A percentile compares a stretch with the other conserved stretches of the same genome.
phyloP scores from a whole-genome alignment of 768 basidiomycete species.

The Lactarius sanguifluus region DNA sequence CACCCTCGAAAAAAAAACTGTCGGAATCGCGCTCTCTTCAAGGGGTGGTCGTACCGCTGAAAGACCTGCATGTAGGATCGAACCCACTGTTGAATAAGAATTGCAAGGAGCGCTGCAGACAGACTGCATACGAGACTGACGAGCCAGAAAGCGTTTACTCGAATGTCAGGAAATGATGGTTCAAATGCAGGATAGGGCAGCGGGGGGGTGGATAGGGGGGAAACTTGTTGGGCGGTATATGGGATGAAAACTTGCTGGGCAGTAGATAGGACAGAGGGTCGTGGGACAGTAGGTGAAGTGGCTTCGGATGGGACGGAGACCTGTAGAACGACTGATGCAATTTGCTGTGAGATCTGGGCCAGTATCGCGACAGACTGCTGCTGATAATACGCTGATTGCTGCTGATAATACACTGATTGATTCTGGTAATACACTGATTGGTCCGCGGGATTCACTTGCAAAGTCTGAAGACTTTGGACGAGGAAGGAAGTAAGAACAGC shows the following conservation, averaged over 20 bases:
- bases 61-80: conserved; percentile 37
- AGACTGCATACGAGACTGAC: conserved; percentile 40
- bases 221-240: neutral
- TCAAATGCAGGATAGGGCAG: conserved; percentile 14
- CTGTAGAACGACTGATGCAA: neutral
- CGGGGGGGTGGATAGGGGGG: neutral
- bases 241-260: too few relatives aligned
- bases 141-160: conserved; percentile 46
- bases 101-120: conserved; percentile 44
- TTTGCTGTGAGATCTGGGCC: conserved; percentile 19
- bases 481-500: conserved; percentile 20
- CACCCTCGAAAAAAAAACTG: conserved; percentile 40
- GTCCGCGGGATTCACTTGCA: conserved; percentile 11
- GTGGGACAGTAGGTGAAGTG: neutral
- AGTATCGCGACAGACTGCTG: conserved; percentile 17
- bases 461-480: conserved; percentile 4
- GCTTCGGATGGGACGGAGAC: neutral
- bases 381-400: conserved; percentile 8
- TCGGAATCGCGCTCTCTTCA: conserved; percentile 42
- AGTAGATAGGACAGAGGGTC: too few relatives aligned
- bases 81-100: conserved; percentile 53
- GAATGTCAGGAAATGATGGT: conserved; percentile 37
- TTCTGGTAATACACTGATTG: conserved; percentile 6
- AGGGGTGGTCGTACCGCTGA: conserved; percentile 34
- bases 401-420: conserved; percentile 8